These are phyloP conservation scores for Hericium erinaceus DNA, from an alignment of 768 basidiomycete species.

Conservation along the genomic window DNA sequence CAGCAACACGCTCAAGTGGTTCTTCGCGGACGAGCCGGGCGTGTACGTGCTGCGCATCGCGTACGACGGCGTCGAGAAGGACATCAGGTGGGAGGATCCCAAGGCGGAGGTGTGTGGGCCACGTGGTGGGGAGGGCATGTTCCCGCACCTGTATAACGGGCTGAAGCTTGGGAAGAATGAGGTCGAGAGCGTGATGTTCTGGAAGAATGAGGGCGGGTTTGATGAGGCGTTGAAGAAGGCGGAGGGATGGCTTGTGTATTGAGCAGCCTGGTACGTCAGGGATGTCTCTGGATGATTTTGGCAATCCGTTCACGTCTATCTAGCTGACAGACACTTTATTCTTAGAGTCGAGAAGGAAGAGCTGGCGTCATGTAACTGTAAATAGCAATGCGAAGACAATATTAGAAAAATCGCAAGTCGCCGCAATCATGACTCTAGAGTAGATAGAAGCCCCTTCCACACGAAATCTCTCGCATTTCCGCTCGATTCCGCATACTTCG, in stretches of 20 bases:
- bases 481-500: conserved; percentile 66
- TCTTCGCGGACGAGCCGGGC: conserved; percentile 23
- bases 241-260: background rate
- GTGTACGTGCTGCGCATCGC: conserved; percentile 18
- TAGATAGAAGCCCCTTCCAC: conserved; percentile 22
- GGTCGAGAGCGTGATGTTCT: background rate
- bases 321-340: too few species aligned
- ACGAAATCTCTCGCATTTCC: conserved; percentile 80
- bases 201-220: background rate
- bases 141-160: background rate
- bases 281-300: too few species aligned
- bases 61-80: conserved; percentile 10
- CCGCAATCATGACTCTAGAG: conserved; percentile 12
- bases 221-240: background rate
- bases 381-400: too few species aligned
- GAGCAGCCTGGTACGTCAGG: background rate
- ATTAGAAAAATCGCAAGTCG: too few species aligned
- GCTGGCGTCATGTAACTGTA: too few species aligned
- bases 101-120: background rate
- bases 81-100: conserved; percentile 17
- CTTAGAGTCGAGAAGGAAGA: too few species aligned
- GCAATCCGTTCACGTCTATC: too few species aligned
- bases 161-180: background rate
- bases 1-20: conserved; percentile 27
- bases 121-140: background rate